A percentile compares a stretch with the other conserved stretches of the same genome.
These are phyloP conservation scores for Astragalus membranaceus DNA, from an alignment of 306 rosid genomes.

Conservation along the genomic window DNA sequence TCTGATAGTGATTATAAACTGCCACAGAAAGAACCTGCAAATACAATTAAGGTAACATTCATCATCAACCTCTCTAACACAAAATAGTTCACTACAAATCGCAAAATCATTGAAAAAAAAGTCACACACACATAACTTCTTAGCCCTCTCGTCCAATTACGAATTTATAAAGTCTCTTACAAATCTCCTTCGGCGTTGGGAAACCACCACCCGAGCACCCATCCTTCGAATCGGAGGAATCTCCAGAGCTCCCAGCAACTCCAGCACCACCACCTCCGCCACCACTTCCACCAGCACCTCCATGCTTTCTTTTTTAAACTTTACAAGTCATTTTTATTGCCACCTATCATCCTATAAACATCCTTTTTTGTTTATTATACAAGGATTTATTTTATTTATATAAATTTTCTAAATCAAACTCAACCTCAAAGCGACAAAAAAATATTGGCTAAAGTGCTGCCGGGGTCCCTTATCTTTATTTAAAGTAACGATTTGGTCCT, in stretches of 20 bases:
- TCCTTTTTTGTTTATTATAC: too few relatives aligned
- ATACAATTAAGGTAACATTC: conserved; percentile 25
- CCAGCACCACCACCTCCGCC: conserved; percentile 52
- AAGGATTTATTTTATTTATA: too few relatives aligned
- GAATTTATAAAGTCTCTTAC: conserved; percentile 80
- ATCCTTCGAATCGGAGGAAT: conserved; percentile 47
- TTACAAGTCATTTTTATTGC: too few relatives aligned
- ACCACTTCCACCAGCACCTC: too few relatives aligned
- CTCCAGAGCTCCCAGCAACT: conserved; percentile 45
- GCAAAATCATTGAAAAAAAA: not conserved
- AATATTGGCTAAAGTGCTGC: too few relatives aligned
- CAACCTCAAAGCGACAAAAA: too few relatives aligned
- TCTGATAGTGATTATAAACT: conserved; percentile 94
- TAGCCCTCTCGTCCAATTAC: conserved; percentile 97
- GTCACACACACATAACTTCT: conserved; percentile 46
- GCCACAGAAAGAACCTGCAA: conserved; percentile 92
- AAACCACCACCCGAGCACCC: conserved; percentile 75
- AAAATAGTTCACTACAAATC: not conserved
- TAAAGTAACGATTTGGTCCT: too few relatives aligned
- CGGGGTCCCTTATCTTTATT: too few relatives aligned
- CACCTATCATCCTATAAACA: too few relatives aligned
- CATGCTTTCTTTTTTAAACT: too few relatives aligned
- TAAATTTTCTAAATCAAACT: too few relatives aligned
- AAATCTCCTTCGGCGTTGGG: conserved; percentile 95
- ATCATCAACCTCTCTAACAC: not conserved